phyloP scores from a whole-genome alignment of 768 basidiomycete genomes.

The Lactarius tabidus region DNA sequence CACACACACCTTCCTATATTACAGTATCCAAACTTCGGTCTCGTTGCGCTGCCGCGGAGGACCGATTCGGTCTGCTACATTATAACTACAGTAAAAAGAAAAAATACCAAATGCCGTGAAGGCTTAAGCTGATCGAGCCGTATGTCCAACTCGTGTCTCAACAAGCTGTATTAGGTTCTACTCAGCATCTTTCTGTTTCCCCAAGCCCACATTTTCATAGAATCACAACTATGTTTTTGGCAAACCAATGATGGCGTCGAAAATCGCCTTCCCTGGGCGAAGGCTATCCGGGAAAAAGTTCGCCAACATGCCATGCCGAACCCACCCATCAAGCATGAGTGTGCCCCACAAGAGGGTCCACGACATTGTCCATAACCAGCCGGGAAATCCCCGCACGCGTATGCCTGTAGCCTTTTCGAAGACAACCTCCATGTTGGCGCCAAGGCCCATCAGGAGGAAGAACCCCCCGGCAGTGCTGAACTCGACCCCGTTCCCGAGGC shows the following conservation, averaged over 20 bases:
- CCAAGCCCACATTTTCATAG: not conserved
- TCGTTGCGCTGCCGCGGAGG: too few relatives aligned
- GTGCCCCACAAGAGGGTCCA: slow-evolving; percentile 22
- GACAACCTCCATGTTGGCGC: slow-evolving; percentile 44
- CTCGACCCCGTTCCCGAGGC: slow-evolving; percentile 53
- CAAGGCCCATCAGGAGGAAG: slow-evolving; percentile 56
- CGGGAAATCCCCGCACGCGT: slow-evolving; percentile 45
- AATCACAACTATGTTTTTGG: not conserved
- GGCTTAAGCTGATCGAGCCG: too few relatives aligned
- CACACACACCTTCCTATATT: too few relatives aligned
- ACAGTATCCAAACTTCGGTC: too few relatives aligned
- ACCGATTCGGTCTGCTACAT: too few relatives aligned
- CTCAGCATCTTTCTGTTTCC: not conserved
- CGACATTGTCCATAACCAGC: slow-evolving; percentile 48
- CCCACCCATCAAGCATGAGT: slow-evolving; percentile 11
- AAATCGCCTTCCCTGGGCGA: slow-evolving; percentile 6
- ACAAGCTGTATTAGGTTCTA: not conserved
- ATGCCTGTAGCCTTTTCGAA: slow-evolving; percentile 44
- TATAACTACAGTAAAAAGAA: not conserved
- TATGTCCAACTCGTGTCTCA: too few relatives aligned
- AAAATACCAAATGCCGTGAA: too few relatives aligned
- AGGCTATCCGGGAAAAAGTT: not conserved
- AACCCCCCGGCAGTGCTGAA: slow-evolving; percentile 44
- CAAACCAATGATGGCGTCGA: not conserved
- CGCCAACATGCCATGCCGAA: slow-evolving; percentile 7